Percentiles rank a stretch among this genome's conserved stretches.
Conservation (phyloP, 2,329 filamentous ascomycete genomes). For the Trichoderma sp. region DNA sequence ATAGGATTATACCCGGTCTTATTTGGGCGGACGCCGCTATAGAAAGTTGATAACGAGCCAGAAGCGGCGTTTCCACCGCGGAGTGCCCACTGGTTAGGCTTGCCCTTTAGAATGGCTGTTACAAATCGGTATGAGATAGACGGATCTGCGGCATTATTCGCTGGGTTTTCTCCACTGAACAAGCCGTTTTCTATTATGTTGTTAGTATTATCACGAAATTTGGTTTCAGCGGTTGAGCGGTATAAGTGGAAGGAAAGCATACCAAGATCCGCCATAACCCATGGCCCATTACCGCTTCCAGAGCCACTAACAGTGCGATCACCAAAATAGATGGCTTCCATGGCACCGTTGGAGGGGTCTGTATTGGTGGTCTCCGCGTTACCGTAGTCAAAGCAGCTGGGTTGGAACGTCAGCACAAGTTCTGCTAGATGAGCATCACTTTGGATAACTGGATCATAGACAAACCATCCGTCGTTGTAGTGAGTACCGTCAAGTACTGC, state of each 20-base stretch:
- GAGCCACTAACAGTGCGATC: not conserved
- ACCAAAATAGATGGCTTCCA: constrained; percentile 22
- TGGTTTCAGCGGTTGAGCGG: no score
- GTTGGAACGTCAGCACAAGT: no score
- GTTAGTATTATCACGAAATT: no score
- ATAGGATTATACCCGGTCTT: constrained; percentile 3
- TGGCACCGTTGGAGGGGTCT: constrained; percentile 1
- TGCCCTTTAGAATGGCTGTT: constrained; percentile 1
- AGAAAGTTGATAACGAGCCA: constrained; percentile 9
- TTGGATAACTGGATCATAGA: no score
- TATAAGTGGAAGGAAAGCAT: no score
- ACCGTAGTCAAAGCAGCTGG: constrained; percentile 12
- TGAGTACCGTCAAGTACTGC: constrained; percentile 11
- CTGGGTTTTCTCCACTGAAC: not conserved
- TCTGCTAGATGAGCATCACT: no score
- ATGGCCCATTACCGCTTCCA: constrained; percentile 1
- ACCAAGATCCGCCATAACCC: constrained; percentile 14
- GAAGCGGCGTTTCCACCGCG: not conserved
- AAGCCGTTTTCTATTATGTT: not conserved
- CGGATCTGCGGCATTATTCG: constrained; percentile 5
- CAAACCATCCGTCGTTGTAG: not conserved
- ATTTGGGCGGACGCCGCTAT: not conserved
- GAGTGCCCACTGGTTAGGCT: constrained; percentile 12
- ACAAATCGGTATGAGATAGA: not conserved
- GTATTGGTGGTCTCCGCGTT: constrained; percentile 19